Conservation (phyloP, 2,329 filamentous ascomycete species). For the Thielaviopsis ethacetica region DNA sequence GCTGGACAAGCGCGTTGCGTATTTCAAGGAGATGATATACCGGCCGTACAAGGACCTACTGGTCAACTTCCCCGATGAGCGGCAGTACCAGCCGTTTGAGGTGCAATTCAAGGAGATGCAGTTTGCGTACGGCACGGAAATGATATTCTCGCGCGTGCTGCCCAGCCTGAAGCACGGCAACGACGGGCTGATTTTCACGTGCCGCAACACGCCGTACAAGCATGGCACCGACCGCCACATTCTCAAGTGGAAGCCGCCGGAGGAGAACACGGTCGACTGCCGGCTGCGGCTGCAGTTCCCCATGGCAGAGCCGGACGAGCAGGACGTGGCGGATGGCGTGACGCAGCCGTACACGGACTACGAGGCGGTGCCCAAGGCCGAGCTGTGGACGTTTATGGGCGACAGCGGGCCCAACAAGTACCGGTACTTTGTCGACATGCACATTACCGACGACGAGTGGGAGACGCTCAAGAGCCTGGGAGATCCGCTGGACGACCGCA, state of each 20-base stretch:
- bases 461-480: constrained; percentile 56
- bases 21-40: constrained; percentile 65
- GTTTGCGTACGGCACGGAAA: constrained; percentile 71
- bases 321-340: constrained; percentile 50
- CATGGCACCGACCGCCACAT: constrained; percentile 87
- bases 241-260: constrained; percentile 91
- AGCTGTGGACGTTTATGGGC: constrained; percentile 53
- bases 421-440: constrained; percentile 47
- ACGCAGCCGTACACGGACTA: constrained; percentile 57
- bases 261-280: constrained; percentile 93
- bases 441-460: constrained; percentile 67
- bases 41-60: constrained; percentile 51
- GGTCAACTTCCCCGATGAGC: constrained; percentile 51
- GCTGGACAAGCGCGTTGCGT: constrained; percentile 75
- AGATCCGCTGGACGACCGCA: constrained; percentile 66
- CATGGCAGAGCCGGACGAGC: constrained; percentile 46
- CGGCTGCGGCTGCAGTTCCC: constrained; percentile 65
- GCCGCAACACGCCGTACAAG: constrained; percentile 68
- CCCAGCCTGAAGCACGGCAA: constrained; percentile 80
- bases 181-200: constrained; percentile 96
- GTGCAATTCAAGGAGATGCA: constrained; percentile 83
- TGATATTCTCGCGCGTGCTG: constrained; percentile 81
- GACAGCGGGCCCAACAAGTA: constrained; percentile 31
- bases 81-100: constrained; percentile 55
- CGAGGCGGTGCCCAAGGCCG: constrained; percentile 57